A percentile compares a stretch with the other conserved stretches of the same genome.
Conservation (phyloP, 306 rosid species). For the Vigna nakashimae region DNA sequence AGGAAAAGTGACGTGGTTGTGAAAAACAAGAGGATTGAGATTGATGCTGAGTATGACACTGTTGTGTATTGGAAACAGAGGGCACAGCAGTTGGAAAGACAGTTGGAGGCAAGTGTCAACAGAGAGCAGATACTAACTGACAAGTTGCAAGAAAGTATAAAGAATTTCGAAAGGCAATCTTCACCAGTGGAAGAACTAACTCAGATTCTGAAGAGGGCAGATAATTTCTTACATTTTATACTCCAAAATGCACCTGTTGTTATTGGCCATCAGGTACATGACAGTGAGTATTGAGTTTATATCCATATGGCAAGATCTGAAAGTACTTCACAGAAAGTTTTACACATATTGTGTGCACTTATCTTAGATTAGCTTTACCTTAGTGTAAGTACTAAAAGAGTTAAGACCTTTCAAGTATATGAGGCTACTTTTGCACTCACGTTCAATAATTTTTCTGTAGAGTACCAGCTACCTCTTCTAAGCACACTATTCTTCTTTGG, state of each 20-base stretch:
- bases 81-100: constrained; percentile 66
- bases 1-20: constrained; percentile 70
- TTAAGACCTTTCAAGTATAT: background rate
- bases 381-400: background rate
- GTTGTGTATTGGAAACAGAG: constrained; percentile 83
- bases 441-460: background rate
- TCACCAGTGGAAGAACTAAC: constrained; percentile 92
- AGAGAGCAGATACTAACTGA: constrained; percentile 77
- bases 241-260: constrained; percentile 99
- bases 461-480: constrained; percentile 1
- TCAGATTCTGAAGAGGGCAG: constrained; percentile 61
- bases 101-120: constrained; percentile 72
- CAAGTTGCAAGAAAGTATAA: constrained; percentile 77
- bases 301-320: constrained; percentile 5
- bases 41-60: constrained; percentile 83
- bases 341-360: background rate
- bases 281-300: constrained; percentile 42
- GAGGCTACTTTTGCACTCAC: background rate
- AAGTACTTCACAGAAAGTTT: background rate
- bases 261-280: constrained; percentile 95
- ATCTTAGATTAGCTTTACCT: background rate
- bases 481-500: background rate
- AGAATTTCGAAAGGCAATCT: constrained; percentile 73
- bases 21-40: constrained; percentile 73
- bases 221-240: constrained; percentile 71